Evolutionary conservation across 352 stramenopile genomes (phyloP).

Genomic region (Globisporangium recalcitrans): DNA sequence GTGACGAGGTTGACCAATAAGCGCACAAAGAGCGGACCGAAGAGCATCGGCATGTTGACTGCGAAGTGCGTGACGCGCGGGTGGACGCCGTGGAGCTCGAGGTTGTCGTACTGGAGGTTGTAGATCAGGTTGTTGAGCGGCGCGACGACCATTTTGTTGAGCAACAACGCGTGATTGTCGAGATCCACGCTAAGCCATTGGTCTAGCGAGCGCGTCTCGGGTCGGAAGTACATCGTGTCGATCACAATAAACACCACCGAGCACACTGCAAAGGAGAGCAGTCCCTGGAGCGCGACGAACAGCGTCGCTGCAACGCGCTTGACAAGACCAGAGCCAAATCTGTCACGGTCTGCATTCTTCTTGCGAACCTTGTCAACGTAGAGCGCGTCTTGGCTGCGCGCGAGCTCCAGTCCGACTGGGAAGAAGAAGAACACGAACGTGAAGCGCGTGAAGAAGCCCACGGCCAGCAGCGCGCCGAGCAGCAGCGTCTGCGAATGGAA

Average conservation of each 20-base stretch:
- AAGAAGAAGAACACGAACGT: slow-evolving; percentile 84
- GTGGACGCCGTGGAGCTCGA: slow-evolving; percentile 90
- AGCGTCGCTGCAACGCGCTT: slow-evolving; percentile 25
- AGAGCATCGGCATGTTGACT: slow-evolving; percentile 93
- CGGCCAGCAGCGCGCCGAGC: slow-evolving; percentile 56
- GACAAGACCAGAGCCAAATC: neutral
- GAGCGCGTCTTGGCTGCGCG: slow-evolving; percentile 45
- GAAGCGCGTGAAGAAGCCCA: slow-evolving; percentile 79
- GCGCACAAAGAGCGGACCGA: slow-evolving; percentile 77
- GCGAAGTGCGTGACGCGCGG: slow-evolving; percentile 78
- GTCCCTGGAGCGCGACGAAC: slow-evolving; percentile 33
- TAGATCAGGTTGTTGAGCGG: slow-evolving; percentile 89
- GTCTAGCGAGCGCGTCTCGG: slow-evolving; percentile 16
- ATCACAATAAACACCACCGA: slow-evolving; percentile 29
- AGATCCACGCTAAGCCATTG: neutral
- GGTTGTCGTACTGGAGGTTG: slow-evolving; percentile 88
- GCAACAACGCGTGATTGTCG: neutral
- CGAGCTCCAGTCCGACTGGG: slow-evolving; percentile 58
- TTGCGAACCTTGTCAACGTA: slow-evolving; percentile 21
- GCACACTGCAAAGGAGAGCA: slow-evolving; percentile 40
- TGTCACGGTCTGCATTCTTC: slow-evolving; percentile 19
- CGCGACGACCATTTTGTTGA: slow-evolving; percentile 39
- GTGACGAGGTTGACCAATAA: slow-evolving; percentile 33
- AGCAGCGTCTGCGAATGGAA: slow-evolving; percentile 50
- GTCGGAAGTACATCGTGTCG: slow-evolving; percentile 60